phyloP scores from a whole-genome alignment of 1,284 basidiomycete species.

The Leccinum subrobustum region DNA sequence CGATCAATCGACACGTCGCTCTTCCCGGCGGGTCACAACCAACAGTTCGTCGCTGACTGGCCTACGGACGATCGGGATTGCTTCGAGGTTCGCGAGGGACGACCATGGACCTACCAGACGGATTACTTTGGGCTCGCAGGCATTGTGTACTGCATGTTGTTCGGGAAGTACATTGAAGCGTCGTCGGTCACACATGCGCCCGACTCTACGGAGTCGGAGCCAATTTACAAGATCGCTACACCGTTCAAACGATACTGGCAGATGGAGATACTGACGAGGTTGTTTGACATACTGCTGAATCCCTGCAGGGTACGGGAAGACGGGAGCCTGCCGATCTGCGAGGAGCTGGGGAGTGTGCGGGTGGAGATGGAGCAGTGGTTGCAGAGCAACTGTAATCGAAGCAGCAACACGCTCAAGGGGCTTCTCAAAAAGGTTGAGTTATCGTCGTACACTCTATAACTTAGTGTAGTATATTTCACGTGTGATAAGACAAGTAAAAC shows the following conservation, averaged over 20 bases:
- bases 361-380: constrained; percentile 88
- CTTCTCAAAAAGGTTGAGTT: constrained; percentile 79
- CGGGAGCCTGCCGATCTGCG: constrained; percentile 66
- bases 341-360: constrained; percentile 65
- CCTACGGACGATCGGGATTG: constrained; percentile 86
- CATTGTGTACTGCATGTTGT: constrained; percentile 93
- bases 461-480: constrained; percentile 23
- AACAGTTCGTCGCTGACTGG: constrained; percentile 90
- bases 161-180: constrained; percentile 91
- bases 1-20: constrained; percentile 85
- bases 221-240: constrained; percentile 65
- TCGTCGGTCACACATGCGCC: constrained; percentile 46
- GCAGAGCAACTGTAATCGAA: constrained; percentile 77
- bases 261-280: constrained; percentile 75
- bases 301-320: constrained; percentile 56
- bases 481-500: not conserved
- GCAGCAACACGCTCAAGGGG: constrained; percentile 83
- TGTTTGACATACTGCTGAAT: constrained; percentile 91
- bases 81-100: constrained; percentile 80
- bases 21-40: constrained; percentile 62
- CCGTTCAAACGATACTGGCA: constrained; percentile 97
- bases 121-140: constrained; percentile 96
- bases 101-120: constrained; percentile 90
- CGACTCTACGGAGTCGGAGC: constrained; percentile 33
- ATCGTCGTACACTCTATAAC: constrained; percentile 39